Base-by-base conservation (phyloP, 2,329 filamentous ascomycete species). In the Coniochaeta hoffmannii region DNA sequence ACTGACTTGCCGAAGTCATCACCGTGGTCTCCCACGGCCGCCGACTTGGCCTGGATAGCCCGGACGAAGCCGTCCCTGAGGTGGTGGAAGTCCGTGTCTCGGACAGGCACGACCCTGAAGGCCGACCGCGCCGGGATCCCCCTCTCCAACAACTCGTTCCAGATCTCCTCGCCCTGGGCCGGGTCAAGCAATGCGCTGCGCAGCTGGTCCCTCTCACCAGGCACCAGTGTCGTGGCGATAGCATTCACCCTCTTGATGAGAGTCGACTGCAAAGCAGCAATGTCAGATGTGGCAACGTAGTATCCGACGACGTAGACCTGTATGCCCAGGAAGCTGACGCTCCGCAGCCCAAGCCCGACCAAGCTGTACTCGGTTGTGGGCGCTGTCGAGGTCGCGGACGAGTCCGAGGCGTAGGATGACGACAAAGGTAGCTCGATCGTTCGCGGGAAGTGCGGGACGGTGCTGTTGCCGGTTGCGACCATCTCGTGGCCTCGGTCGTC, bases 221-320 rank as follows among this genome's bases (percentile, higher is more conserved):
- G 79, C 15, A 97, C 89, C 11, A 97, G 79, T 0, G 91, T 90
- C 0, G 90, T 95, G 2, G 92, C 93, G 3, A 85, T 74, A 0
- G 86, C 81, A 66, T 90, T 90, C 63, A 95, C 82, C 59, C 84
- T 84, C 66, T 86, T 85, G 58, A 95, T 81, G 30, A 97, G 79
- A 46, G 84, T 82, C 61, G 81, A 78, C 71, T 97, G 93, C 38
- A 99, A 77, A n/a, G 80, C 78, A 4, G 86, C 84, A 57, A 99
- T 85, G 65, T 96, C 91, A 35, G 86, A 76, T 0, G 87, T 93
- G 26, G 91, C 89, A 26, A 97, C 80, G 73, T 99, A 99, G 64
- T 95, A 83, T 15, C 93, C 94, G 0, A 96, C 88, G 17, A 97
- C 88, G 73, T 99, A 99, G 54, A 99, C 94, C 69, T 96, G 87